Conservation (phyloP, 2,329 filamentous ascomycete species). For the Alternaria alternata region DNA sequence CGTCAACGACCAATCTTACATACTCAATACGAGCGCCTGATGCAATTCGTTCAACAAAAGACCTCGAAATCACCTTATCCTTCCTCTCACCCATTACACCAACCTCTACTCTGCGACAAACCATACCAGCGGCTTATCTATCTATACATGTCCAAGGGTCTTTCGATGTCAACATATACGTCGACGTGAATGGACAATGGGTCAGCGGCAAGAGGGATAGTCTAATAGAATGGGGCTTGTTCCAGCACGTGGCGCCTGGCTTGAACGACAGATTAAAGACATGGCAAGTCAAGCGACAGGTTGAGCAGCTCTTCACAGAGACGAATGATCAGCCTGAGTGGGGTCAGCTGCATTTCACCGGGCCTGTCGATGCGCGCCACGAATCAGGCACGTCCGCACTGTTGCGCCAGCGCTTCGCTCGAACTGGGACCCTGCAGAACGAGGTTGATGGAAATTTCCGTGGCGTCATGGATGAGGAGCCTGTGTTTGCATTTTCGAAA, state of each 20-base stretch:
- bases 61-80: slow-evolving; percentile 66
- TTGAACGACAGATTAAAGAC: slow-evolving; percentile 63
- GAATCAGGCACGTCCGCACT: slow-evolving; percentile 73
- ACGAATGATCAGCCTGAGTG: slow-evolving; percentile 78
- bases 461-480: slow-evolving; percentile 77
- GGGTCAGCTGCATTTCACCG: slow-evolving; percentile 82
- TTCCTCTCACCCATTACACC: slow-evolving; percentile 83
- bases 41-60: slow-evolving; percentile 42
- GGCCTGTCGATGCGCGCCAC: slow-evolving; percentile 70
- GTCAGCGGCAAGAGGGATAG: slow-evolving; percentile 77
- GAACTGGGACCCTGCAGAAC: slow-evolving; percentile 71
- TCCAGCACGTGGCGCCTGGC: slow-evolving; percentile 54
- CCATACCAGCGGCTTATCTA: slow-evolving; percentile 82
- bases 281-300: slow-evolving; percentile 68
- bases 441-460: slow-evolving; percentile 72
- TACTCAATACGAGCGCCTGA: slow-evolving; percentile 64
- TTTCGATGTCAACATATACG: slow-evolving; percentile 60
- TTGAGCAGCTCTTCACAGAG: slow-evolving; percentile 78
- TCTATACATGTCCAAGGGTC: slow-evolving; percentile 73
- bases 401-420: slow-evolving; percentile 74
- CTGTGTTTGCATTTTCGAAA: slow-evolving; percentile 76
- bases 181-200: slow-evolving; percentile 70
- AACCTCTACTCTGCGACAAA: slow-evolving; percentile 79
- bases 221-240: slow-evolving; percentile 73
- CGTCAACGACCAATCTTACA: slow-evolving; percentile 74